Percentiles rank a stretch among this genome's conserved stretches.
Conservation (phyloP, 2,329 filamentous ascomycete genomes). For the Geosmithia putterillii region DNA sequence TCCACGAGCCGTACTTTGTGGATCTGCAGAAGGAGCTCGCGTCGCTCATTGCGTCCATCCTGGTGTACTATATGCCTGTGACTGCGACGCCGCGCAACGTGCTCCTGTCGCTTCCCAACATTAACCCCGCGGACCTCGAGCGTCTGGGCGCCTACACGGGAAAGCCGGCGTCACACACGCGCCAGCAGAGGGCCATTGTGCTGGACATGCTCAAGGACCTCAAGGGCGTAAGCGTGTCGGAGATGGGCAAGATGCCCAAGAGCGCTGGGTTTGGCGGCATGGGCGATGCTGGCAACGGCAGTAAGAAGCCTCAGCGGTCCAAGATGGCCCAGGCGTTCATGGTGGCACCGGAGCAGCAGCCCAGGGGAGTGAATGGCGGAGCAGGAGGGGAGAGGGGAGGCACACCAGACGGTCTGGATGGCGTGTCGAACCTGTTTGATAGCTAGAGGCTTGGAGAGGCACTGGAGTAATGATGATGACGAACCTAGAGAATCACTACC, state of each 20-base stretch:
- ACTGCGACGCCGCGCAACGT: conserved; percentile 63
- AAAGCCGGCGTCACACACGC: conserved; percentile 45
- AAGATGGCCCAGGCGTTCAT: conserved; percentile 57
- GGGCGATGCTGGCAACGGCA: conserved; percentile 14
- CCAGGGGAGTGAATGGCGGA: conserved; percentile 6
- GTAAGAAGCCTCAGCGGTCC: conserved; percentile 34
- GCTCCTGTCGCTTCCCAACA: conserved; percentile 67
- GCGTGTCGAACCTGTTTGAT: conserved; percentile 40
- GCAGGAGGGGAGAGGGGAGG: conserved; percentile 12
- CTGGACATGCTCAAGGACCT: conserved; percentile 77
- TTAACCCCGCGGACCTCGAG: conserved; percentile 57
- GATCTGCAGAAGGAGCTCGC: conserved; percentile 91
- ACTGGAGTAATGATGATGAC: too few relatives aligned
- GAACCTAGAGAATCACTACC: too few relatives aligned
- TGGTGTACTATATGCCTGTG: conserved; percentile 59
- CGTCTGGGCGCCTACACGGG: conserved; percentile 48
- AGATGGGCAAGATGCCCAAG: conserved; percentile 73
- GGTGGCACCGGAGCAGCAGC: conserved; percentile 10
- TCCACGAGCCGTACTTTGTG: conserved; percentile 94
- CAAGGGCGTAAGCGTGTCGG: conserved; percentile 82
- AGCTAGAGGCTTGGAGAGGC: too few relatives aligned
- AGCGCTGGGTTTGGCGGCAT: conserved; percentile 17
- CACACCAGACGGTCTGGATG: conserved; percentile 40
- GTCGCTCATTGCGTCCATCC: conserved; percentile 72
- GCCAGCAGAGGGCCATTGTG: conserved; percentile 70